Percentiles rank a stretch among this genome's conserved stretches.
These are phyloP conservation scores for Brassica carinata DNA, from an alignment of 345 rosid genomes.

Conservation along the genomic window DNA sequence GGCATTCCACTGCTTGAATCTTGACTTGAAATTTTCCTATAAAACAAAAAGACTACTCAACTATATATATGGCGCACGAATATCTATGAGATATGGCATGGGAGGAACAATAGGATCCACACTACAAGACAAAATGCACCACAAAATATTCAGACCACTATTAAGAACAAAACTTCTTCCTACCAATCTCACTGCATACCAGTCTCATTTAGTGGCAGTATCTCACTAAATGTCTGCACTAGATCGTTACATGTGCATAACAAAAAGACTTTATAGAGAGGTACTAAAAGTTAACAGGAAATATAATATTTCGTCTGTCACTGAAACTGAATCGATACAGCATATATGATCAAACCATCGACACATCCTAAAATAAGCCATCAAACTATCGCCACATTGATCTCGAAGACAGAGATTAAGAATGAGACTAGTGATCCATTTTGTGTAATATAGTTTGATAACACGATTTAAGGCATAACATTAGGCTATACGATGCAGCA, in stretches of 20 bases:
- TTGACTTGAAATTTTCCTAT: not conserved
- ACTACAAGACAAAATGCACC: not conserved
- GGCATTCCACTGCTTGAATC: not conserved
- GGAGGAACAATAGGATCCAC: not conserved
- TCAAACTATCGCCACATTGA: conserved; percentile 4
- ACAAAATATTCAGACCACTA: not conserved
- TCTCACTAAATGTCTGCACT: not conserved
- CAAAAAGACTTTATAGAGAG: not conserved
- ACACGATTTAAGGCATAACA: not conserved
- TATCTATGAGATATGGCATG: not conserved
- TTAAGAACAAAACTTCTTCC: not conserved
- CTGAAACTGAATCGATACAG: not conserved
- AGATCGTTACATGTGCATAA: not conserved
- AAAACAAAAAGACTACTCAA: not conserved
- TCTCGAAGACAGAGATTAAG: not conserved
- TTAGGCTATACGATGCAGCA: conserved; percentile 3
- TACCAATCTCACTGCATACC: not conserved
- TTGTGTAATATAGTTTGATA: not conserved
- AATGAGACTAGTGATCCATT: not conserved
- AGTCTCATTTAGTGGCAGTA: not conserved
- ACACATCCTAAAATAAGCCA: not conserved
- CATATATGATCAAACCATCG: not conserved
- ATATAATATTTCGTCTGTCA: not conserved
- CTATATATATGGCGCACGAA: not conserved
- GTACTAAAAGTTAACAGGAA: not conserved